These are phyloP conservation scores for Elymus sibiricus DNA, from an alignment of 176 grass and related monocot genomes.

Conservation along the genomic window DNA sequence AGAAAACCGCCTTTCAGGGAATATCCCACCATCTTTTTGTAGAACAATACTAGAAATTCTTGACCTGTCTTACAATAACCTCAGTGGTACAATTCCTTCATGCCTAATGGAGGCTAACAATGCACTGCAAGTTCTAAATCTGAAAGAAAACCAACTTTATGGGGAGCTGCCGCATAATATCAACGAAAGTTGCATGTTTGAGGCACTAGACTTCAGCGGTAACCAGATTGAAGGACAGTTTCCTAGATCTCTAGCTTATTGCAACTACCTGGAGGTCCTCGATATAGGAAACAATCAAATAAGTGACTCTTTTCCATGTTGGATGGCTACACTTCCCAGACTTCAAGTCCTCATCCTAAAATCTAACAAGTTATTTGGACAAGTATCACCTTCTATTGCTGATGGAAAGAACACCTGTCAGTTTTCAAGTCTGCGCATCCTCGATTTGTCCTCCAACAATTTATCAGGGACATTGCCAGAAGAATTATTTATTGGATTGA, in stretches of 20 bases:
- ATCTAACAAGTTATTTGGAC: background rate
- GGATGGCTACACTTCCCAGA: background rate
- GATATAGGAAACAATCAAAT: background rate
- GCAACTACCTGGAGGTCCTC: background rate
- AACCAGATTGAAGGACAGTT: background rate
- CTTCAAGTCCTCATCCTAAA: background rate
- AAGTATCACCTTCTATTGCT: background rate
- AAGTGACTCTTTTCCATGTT: background rate
- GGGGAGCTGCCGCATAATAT: background rate
- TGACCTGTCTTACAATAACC: slow-evolving; percentile 32
- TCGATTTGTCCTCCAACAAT: background rate
- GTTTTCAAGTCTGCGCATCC: background rate
- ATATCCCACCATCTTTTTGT: slow-evolving; percentile 11
- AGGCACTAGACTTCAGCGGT: background rate
- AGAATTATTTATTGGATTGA: background rate
- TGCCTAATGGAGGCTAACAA: background rate
- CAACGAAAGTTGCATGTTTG: background rate
- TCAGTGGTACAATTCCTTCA: slow-evolving; percentile 8
- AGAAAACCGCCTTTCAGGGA: slow-evolving; percentile 7
- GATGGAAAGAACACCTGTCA: background rate
- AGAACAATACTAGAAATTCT: accelerated
- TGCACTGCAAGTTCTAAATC: background rate
- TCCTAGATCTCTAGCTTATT: background rate
- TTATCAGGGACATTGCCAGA: background rate
- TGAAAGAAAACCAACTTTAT: background rate